Conservation (phyloP, 1,139 yeast species). For the Candida tunisiensis region DNA sequence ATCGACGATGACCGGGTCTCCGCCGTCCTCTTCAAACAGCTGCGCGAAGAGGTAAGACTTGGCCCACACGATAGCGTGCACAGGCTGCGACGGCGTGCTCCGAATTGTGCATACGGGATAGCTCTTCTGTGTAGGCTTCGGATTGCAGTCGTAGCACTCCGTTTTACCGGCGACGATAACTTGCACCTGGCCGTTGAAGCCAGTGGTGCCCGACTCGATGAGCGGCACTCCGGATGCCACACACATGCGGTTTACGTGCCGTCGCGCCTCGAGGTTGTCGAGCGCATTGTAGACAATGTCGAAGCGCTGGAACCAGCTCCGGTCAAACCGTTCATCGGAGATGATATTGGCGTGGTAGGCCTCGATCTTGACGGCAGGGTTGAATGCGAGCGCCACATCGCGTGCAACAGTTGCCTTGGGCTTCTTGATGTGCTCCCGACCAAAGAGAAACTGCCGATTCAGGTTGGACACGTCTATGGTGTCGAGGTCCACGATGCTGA, state of each 20-base stretch:
- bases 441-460: slow-evolving; percentile 83
- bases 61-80: slow-evolving; percentile 97
- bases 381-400: slow-evolving; percentile 65
- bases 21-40: slow-evolving; percentile 40
- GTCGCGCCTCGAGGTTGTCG: slow-evolving; percentile 84
- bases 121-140: slow-evolving; percentile 75
- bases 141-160: slow-evolving; percentile 88
- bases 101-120: slow-evolving; percentile 95
- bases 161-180: slow-evolving; percentile 72
- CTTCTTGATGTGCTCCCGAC: slow-evolving; percentile 72
- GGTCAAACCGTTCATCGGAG: slow-evolving; percentile 55
- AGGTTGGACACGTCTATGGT: slow-evolving; percentile 85
- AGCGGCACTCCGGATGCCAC: slow-evolving; percentile 58
- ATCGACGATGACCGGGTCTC: slow-evolving; percentile 29
- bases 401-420: slow-evolving; percentile 72
- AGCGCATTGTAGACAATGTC: slow-evolving; percentile 76
- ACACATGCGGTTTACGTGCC: slow-evolving; percentile 75
- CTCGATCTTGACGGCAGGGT: slow-evolving; percentile 50
- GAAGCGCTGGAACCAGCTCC: slow-evolving; percentile 70
- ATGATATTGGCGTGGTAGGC: slow-evolving; percentile 84
- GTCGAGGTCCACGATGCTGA: slow-evolving; percentile 86
- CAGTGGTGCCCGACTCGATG: slow-evolving; percentile 92
- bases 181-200: slow-evolving; percentile 84
- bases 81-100: slow-evolving; percentile 91
- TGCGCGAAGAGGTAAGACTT: slow-evolving; percentile 77